Evolutionary conservation across 768 basidiomycete species (phyloP), one percentile per base, ranked within the genome.

Genomic region (Phanerochaete sordida): DNA sequence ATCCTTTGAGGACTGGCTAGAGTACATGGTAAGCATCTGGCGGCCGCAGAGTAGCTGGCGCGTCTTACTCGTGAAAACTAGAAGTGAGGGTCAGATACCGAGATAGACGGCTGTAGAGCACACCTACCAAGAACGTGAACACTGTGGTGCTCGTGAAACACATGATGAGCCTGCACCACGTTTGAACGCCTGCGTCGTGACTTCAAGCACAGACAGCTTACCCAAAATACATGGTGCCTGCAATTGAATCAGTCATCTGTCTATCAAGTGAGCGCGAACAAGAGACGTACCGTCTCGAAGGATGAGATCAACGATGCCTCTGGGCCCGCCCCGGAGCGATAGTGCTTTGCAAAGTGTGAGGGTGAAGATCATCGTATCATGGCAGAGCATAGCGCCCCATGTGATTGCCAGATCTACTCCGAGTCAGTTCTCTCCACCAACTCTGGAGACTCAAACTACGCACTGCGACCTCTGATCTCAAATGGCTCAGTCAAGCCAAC

Each of bases 201-300:
- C n/a, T n/a, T n/a, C n/a, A 19, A 11, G 5, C 19, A 19, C 4
- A 9, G 19, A 43, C 15, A 53, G n/a, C 58, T 1, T 26, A 59
- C 58, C 31, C 58, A 30, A 60, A 60, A 21, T 60, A 60, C 51
- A 60, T 60, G 1, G 53, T 35, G 3, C 59, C 59, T 60, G 23
- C 23, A 23, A 13, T 12, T 26, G 23, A 53, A 21, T 53, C 8
- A 35, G 48, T 30, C 16, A 55, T n/a, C 26, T 21, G 45, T n/a
- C 2, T 15, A 30, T 6, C 19, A 12, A 55, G 27, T 19, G 26
- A 28, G 8, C 39, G 26, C 21, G 26, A 9, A 52, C 26, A 4
- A 24, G 6, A 16, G n/a, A 28, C 56, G 19, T 35, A 58, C 57
- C 61, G 28, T 62, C 61, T 16, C 61, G 57, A 11, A 62, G 12